A percentile compares a stretch with the other conserved stretches of the same genome.
Evolutionary conservation across 495 filamentous ascomycete genomes (phyloP).

Genomic region (Hapsidospora chrysogenum): DNA sequence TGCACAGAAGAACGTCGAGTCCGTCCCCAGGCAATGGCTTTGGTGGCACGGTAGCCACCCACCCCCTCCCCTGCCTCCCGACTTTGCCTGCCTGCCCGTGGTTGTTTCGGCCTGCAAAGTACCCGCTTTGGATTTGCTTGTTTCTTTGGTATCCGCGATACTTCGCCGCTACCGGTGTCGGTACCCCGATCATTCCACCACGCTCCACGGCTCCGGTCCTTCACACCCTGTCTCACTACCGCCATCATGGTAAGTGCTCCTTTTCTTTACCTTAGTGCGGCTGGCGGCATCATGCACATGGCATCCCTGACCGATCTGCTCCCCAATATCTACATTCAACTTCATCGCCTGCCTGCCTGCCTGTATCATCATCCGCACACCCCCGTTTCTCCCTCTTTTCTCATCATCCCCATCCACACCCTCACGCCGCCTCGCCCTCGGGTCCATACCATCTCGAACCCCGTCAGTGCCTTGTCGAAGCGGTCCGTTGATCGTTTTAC

Average conservation of each 20-base stretch:
- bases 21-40: neutral
- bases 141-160: neutral
- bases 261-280: neutral
- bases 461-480: neutral
- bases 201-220: neutral
- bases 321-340: neutral
- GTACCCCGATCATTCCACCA: neutral
- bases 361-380: neutral
- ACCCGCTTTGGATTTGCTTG: neutral
- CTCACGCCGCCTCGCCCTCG: neutral
- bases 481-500: neutral
- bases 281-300: neutral
- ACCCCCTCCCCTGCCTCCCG: conserved; percentile 2
- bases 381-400: neutral
- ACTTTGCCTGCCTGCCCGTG: neutral
- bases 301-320: neutral
- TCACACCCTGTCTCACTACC: neutral
- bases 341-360: neutral
- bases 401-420: neutral
- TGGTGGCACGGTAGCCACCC: neutral
- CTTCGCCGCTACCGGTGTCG: neutral
- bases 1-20: neutral
- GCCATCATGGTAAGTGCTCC: neutral
- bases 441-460: too few relatives aligned
- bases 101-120: neutral